phyloP scores from a whole-genome alignment of 345 rosid genomes.

The Hypericum perforatum region DNA sequence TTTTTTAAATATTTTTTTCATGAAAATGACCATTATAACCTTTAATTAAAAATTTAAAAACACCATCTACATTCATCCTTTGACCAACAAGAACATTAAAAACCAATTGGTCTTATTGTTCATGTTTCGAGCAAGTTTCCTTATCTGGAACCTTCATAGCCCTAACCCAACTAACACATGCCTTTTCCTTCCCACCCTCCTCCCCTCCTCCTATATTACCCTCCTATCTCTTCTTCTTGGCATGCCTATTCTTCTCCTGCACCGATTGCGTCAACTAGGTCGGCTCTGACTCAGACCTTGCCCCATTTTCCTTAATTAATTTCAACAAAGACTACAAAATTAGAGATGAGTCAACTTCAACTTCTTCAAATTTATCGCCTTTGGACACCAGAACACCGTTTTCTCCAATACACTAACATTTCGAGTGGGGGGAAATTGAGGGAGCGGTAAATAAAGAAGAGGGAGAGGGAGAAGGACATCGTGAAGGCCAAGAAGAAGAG shows the following conservation, averaged over 20 bases:
- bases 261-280: constrained; percentile 37
- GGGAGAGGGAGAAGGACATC: constrained; percentile 32
- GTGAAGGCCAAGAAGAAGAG: constrained; percentile 16
- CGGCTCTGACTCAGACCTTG: not conserved
- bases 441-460: constrained; percentile 29
- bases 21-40: no score
- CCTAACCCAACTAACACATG: constrained; percentile 19
- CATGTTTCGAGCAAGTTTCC: no score
- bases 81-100: no score
- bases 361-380: not conserved
- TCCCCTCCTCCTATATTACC: no score
- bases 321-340: constrained; percentile 17
- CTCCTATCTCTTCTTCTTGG: constrained; percentile 11
- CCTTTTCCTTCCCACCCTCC: constrained; percentile 12
- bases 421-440: constrained; percentile 1
- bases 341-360: constrained; percentile 22
- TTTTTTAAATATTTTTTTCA: no score
- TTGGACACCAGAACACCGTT: not conserved
- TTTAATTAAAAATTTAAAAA: no score
- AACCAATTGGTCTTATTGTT: no score
- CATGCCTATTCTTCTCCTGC: constrained; percentile 39
- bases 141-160: no score
- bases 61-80: no score
- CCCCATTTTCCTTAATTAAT: constrained; percentile 16
- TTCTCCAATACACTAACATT: no score